Base-by-base conservation (phyloP, 2,329 filamentous ascomycete genomes). In the Cercospora canescens region DNA sequence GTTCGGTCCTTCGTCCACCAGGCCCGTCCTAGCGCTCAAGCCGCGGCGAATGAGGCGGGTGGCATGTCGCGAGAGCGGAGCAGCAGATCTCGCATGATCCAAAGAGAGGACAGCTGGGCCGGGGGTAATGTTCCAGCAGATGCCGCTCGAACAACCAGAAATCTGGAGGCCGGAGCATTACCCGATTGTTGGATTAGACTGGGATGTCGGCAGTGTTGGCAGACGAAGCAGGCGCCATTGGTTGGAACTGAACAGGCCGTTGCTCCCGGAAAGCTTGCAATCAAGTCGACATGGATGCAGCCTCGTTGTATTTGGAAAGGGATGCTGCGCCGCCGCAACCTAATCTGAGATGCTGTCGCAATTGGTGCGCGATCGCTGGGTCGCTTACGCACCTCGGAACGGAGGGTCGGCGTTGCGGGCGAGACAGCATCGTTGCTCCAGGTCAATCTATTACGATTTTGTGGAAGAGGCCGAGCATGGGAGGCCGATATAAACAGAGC, bases 341-440 rank as follows among this genome's bases (percentile, higher is more conserved):
- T 35, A 56, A 56, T 56, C 52, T 56, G 16, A 52, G 26, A 3
- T 56, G 52, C 28, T 56, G 52, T 56, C 52, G 52, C 52, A 56
- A 56, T 56, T 56, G 52, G 52, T 56, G 52, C 52, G 52, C 35
- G 52, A 35, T 56, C n/a, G 52, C 52, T 55, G 52, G 28, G 52
- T 55, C 52, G 52, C 52, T 55, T 55, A 55, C n/a, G 52, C 52
- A 34, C 32, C 18, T 18, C 30, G 24, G n/a, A 32, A 32, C 52
- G 28, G n/a, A 32, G 16, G 16, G 28, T 56, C 52, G 52, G 16
- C 52, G 52, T 24, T 56, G 24, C 41, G 14, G 50, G 24, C 50
- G 18, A 30, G 50, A 28, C 28, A 54, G 26, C 50, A 28, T 24
- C n/a, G 18, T 16, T 54, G 50, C 26, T 54, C 50, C 18, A 32